Conservation (phyloP, 495 filamentous ascomycete genomes). For the Xanthoparmelia taractica region DNA sequence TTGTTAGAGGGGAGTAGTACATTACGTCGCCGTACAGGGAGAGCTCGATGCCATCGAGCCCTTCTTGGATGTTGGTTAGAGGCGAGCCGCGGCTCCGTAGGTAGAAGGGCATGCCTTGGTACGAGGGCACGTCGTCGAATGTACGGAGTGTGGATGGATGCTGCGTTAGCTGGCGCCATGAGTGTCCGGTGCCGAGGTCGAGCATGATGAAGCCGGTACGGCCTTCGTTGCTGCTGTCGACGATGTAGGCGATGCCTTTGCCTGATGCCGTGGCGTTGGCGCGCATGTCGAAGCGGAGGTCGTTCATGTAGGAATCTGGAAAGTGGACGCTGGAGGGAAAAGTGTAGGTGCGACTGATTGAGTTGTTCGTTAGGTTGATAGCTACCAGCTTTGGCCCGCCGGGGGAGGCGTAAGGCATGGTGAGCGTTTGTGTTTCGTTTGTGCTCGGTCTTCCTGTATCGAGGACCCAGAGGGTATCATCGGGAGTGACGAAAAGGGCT, state of each 20-base stretch:
- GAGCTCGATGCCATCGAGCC: conserved; percentile 36
- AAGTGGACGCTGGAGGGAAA: conserved; percentile 33
- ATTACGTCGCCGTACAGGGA: conserved; percentile 32
- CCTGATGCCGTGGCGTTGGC: conserved; percentile 31
- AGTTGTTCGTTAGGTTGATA: conserved; percentile 33
- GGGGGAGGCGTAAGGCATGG: conserved; percentile 34
- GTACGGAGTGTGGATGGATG: conserved; percentile 33
- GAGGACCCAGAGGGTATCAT: conserved; percentile 37
- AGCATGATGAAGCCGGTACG: conserved; percentile 38
- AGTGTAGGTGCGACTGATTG: conserved; percentile 31
- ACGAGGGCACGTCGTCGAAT: conserved; percentile 29
- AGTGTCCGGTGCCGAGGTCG: conserved; percentile 36
- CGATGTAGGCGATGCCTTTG: conserved; percentile 35
- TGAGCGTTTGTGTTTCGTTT: conserved; percentile 31
- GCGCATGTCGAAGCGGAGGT: conserved; percentile 38
- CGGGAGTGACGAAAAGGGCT: conserved; percentile 34
- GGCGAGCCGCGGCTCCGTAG: conserved; percentile 22
- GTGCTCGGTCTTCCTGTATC: conserved; percentile 37
- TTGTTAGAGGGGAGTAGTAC: conserved; percentile 34
- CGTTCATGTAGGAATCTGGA: conserved; percentile 37
- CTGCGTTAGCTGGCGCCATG: conserved; percentile 35
- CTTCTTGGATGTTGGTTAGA: conserved; percentile 28
- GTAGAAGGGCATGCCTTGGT: conserved; percentile 34
- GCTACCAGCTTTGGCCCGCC: conserved; percentile 38
- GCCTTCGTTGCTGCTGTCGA: conserved; percentile 37